phyloP scores from a whole-genome alignment of 495 filamentous ascomycete genomes.

The Penicillium riverlandense region DNA sequence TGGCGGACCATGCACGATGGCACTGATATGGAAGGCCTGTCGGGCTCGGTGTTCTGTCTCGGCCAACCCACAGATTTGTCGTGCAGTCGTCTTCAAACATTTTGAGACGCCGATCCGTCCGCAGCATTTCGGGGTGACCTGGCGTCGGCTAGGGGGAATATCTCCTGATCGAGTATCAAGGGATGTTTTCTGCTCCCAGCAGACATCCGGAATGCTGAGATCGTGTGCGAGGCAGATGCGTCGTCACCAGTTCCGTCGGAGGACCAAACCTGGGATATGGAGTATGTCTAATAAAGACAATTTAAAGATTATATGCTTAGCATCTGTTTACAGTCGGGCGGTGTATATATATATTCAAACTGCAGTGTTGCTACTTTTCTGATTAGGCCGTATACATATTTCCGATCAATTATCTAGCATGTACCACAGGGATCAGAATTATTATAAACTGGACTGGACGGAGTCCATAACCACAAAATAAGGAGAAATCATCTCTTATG shows the following conservation, averaged over 20 bases:
- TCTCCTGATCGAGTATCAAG: conserved; percentile 6
- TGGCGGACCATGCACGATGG: conserved; percentile 12
- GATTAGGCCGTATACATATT: no score
- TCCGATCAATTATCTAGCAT: no score
- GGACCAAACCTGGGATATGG: conserved; percentile 4
- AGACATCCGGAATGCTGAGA: conserved; percentile 7
- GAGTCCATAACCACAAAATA: no score
- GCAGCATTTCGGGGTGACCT: conserved; percentile 1
- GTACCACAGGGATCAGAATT: no score
- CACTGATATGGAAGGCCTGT: conserved; percentile 6
- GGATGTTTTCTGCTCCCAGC: conserved; percentile 9
- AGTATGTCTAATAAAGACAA: background rate
- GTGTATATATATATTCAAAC: no score
- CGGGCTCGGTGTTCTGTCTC: conserved; percentile 8
- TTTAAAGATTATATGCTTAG: background rate
- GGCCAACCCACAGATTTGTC: conserved; percentile 7
- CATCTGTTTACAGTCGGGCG: no score
- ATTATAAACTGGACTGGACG: no score
- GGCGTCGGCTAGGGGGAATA: background rate
- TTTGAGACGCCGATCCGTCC: conserved; percentile 8
- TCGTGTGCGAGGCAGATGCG: conserved; percentile 4
- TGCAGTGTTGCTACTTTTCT: no score
- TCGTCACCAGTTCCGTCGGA: background rate
- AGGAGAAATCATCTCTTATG: no score
- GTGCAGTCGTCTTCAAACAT: conserved; percentile 9